Percentiles rank a stretch among this genome's conserved stretches.
Evolutionary conservation across 2,329 filamentous ascomycete species (phyloP).

Genomic region (Paecilomyces fulvus): DNA sequence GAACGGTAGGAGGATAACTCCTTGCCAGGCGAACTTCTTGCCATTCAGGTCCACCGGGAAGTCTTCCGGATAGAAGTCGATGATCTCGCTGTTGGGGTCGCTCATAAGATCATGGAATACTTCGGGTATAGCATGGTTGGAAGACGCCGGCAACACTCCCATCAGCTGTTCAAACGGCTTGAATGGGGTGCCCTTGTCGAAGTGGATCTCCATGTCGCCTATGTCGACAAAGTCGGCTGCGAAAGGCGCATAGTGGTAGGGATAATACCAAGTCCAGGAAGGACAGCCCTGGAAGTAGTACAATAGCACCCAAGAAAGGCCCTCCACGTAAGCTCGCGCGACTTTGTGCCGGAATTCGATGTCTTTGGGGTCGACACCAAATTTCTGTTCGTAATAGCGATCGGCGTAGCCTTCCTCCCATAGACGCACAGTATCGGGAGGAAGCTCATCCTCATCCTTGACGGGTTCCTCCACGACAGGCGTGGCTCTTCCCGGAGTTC

Average conservation of each 20-base stretch:
- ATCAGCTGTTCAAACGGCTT: slow-evolving; percentile 95
- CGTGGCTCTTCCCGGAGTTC: slow-evolving; percentile 53
- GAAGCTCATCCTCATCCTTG: slow-evolving; percentile 51
- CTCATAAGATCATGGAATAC: slow-evolving; percentile 89
- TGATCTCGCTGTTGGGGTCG: slow-evolving; percentile 77
- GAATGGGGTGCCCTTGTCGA: slow-evolving; percentile 77
- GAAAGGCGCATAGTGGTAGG: slow-evolving; percentile 96
- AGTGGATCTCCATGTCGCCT: slow-evolving; percentile 66
- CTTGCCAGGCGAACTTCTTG: slow-evolving; percentile 98
- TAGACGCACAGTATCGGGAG: slow-evolving; percentile 72
- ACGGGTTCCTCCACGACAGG: slow-evolving; percentile 42
- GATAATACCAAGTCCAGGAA: slow-evolving; percentile 99
- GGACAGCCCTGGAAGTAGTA: slow-evolving; percentile 99
- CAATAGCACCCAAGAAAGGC: slow-evolving; percentile 85
- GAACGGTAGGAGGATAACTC: slow-evolving; percentile 85
- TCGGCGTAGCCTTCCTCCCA: slow-evolving; percentile 96
- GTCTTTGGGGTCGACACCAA: slow-evolving; percentile 72
- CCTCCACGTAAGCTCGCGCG: slow-evolving; percentile 85
- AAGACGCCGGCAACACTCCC: slow-evolving; percentile 91
- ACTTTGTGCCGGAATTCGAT: slow-evolving; percentile 82
- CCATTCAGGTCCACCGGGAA: slow-evolving; percentile 92
- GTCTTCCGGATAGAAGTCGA: slow-evolving; percentile 94
- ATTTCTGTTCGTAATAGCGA: slow-evolving; percentile 96
- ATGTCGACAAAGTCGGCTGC: slow-evolving; percentile 88
- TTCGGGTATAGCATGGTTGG: slow-evolving; percentile 79